Evolutionary conservation across 768 basidiomycete species (phyloP).

Genomic region (Russula foetens): DNA sequence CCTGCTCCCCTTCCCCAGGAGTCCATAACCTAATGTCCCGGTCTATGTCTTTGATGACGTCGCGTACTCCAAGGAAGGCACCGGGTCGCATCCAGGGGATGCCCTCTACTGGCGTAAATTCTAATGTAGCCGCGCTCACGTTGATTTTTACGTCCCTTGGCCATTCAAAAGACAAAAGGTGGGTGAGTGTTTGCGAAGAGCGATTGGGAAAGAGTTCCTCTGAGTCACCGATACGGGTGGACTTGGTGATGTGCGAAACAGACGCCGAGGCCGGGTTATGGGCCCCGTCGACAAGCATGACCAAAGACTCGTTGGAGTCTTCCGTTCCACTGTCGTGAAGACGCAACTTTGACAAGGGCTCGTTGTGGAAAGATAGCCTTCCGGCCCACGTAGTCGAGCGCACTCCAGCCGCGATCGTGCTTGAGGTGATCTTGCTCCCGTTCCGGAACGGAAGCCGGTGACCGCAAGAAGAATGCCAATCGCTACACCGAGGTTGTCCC

Average conservation of each 20-base stretch:
- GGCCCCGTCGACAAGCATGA: slow-evolving; percentile 82
- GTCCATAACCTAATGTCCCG: slow-evolving; percentile 43
- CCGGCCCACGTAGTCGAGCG: slow-evolving; percentile 66
- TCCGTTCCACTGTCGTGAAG: background rate
- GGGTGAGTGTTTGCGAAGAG: slow-evolving; percentile 64
- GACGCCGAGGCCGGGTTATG: slow-evolving; percentile 79
- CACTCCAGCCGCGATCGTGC: slow-evolving; percentile 51
- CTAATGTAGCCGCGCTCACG: slow-evolving; percentile 43
- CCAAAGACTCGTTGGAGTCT: slow-evolving; percentile 20
- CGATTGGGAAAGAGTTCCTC: slow-evolving; percentile 62
- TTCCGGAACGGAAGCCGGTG: slow-evolving; percentile 15
- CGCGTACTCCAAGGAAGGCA: slow-evolving; percentile 43
- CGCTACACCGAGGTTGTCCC: slow-evolving; percentile 73
- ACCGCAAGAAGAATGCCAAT: slow-evolving; percentile 37
- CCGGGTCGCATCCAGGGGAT: slow-evolving; percentile 93
- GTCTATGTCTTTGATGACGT: slow-evolving; percentile 35
- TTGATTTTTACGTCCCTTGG: slow-evolving; percentile 24
- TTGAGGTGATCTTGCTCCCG: slow-evolving; percentile 39
- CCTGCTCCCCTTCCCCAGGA: slow-evolving; percentile 28
- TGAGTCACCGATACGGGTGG: slow-evolving; percentile 17
- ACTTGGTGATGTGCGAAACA: slow-evolving; percentile 48
- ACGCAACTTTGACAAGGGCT: slow-evolving; percentile 22
- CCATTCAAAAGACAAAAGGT: slow-evolving; percentile 43
- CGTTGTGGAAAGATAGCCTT: slow-evolving; percentile 61
- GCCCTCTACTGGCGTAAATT: slow-evolving; percentile 70